Percentiles rank a stretch among this genome's conserved stretches.
Evolutionary conservation across 371 early-diverging fungal species (phyloP).

Genomic region (Mortierella sp.): DNA sequence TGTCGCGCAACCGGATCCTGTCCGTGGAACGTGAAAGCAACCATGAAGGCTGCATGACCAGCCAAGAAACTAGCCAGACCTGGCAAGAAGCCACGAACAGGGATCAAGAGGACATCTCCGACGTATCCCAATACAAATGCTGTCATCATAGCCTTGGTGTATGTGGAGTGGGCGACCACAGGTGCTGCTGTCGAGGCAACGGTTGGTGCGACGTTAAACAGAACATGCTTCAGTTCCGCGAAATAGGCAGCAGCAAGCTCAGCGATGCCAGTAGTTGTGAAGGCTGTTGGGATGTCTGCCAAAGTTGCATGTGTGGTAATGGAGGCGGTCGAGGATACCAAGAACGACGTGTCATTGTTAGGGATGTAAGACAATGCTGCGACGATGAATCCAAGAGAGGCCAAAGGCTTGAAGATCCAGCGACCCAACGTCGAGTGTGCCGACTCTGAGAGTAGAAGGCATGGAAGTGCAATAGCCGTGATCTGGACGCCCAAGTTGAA

Average conservation of each 20-base stretch:
- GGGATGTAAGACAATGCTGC: slow-evolving; percentile 45
- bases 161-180: slow-evolving; percentile 26
- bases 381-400: slow-evolving; percentile 46
- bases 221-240: slow-evolving; percentile 24
- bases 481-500: slow-evolving; percentile 47
- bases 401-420: slow-evolving; percentile 48
- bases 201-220: slow-evolving; percentile 31
- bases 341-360: slow-evolving; percentile 3
- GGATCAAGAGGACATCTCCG: slow-evolving; percentile 49
- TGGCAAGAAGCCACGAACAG: slow-evolving; percentile 36
- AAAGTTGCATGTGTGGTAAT: slow-evolving; percentile 7
- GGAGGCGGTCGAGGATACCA: slow-evolving; percentile 15
- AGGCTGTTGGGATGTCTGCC: slow-evolving; percentile 7
- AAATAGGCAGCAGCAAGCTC: slow-evolving; percentile 8
- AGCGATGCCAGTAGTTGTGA: slow-evolving; percentile 2
- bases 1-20: slow-evolving; percentile 28
- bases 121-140: slow-evolving; percentile 42
- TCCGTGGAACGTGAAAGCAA: slow-evolving; percentile 51
- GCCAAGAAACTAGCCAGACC: slow-evolving; percentile 48
- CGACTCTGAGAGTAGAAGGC: slow-evolving; percentile 42
- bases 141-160: slow-evolving; percentile 42
- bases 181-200: slow-evolving; percentile 3
- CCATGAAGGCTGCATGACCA: slow-evolving; percentile 51
- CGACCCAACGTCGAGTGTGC: slow-evolving; percentile 29
- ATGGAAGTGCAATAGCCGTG: slow-evolving; percentile 39